Percentiles rank a stretch among this genome's conserved stretches.
phyloP scores from a whole-genome alignment of 139 green algal species.

The Auxenochlorella pyrenoidosa region DNA sequence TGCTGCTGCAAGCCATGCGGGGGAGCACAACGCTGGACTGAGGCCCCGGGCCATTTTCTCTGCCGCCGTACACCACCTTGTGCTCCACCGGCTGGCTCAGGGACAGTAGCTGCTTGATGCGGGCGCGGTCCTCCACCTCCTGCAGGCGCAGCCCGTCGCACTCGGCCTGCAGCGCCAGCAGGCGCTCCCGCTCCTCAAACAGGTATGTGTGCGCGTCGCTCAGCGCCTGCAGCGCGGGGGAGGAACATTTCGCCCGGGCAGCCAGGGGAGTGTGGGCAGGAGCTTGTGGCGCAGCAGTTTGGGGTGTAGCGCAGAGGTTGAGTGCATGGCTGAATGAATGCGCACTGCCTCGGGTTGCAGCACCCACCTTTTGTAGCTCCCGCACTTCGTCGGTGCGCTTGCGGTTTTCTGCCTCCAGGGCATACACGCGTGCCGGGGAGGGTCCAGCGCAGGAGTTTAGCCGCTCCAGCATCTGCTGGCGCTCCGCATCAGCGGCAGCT shows the following conservation, averaged over 20 bases:
- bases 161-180: slow-evolving; percentile 83
- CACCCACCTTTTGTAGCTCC: slow-evolving; percentile 83
- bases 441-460: slow-evolving; percentile 65
- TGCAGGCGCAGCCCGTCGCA: slow-evolving; percentile 86
- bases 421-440: slow-evolving; percentile 60
- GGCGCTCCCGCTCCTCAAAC: slow-evolving; percentile 87
- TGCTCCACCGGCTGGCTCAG: slow-evolving; percentile 60
- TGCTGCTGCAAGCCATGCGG: not conserved
- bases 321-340: too few relatives aligned
- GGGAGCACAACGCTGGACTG: not conserved
- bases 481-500: slow-evolving; percentile 65
- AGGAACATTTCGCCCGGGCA: too few relatives aligned
- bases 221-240: slow-evolving; percentile 66
- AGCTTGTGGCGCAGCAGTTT: not conserved
- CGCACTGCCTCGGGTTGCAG: not conserved
- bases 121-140: slow-evolving; percentile 77
- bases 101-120: slow-evolving; percentile 83
- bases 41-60: slow-evolving; percentile 1
- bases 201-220: slow-evolving; percentile 85
- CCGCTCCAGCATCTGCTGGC: slow-evolving; percentile 69
- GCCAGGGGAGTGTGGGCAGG: too few relatives aligned
- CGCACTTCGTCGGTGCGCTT: slow-evolving; percentile 80
- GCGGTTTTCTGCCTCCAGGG: slow-evolving; percentile 79
- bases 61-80: not conserved
- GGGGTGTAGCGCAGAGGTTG: too few relatives aligned